Evolutionary conservation across 2,329 filamentous ascomycete genomes (phyloP).

Genomic region (Talaromyces rugulosus): DNA sequence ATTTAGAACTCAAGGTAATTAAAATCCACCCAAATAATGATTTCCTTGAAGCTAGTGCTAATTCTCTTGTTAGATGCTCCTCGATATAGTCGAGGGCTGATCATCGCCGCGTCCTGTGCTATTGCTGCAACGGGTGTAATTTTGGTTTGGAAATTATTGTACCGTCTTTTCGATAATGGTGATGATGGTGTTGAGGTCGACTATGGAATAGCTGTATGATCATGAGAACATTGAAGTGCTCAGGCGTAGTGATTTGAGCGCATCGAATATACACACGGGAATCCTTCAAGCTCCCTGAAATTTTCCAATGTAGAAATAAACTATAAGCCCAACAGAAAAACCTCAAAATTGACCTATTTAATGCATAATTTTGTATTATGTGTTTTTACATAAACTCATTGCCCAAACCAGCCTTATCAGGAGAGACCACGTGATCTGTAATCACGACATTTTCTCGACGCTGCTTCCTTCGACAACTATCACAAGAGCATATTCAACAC

Average conservation of each 20-base stretch:
- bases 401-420: not conserved
- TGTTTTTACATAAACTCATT: not conserved
- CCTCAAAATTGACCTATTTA: not conserved
- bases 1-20: constrained; percentile 17
- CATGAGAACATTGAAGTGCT: not conserved
- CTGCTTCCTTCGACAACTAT: not conserved
- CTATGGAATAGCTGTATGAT: not conserved
- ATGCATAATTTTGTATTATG: not conserved
- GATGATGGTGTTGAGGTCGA: constrained; percentile 1
- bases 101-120: constrained; percentile 6
- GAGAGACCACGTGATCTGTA: not conserved
- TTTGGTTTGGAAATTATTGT: constrained; percentile 9
- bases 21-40: not conserved
- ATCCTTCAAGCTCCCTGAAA: not conserved
- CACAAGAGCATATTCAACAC: not conserved
- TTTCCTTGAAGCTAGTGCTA: not conserved
- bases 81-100: constrained; percentile 3
- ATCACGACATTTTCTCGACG: constrained; percentile 2
- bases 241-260: not conserved
- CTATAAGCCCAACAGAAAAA: no score
- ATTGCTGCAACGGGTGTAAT: constrained; percentile 4
- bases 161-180: constrained; percentile 4
- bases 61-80: constrained; percentile 6
- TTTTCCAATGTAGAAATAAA: not conserved
- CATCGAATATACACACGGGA: no score